phyloP scores from a whole-genome alignment of 306 rosid species.

The Sophora flavescens region DNA sequence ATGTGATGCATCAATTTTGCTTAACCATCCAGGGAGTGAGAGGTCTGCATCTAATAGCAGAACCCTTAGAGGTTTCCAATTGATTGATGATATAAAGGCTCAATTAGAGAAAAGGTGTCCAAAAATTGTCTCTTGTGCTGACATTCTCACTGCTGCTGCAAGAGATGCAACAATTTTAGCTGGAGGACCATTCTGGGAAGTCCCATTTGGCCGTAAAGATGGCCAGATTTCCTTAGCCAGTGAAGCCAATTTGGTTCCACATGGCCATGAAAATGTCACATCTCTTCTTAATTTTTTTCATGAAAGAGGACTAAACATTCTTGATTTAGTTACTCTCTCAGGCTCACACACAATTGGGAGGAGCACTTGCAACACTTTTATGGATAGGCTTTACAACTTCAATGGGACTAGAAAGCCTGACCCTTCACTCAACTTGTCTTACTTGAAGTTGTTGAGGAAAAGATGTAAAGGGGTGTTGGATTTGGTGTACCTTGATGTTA shows the following conservation, averaged over 20 bases:
- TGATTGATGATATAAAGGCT: constrained; percentile 75
- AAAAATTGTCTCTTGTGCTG: constrained; percentile 83
- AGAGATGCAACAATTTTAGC: constrained; percentile 87
- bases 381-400: constrained; percentile 65
- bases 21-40: constrained; percentile 66
- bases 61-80: constrained; percentile 72
- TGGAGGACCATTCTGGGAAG: constrained; percentile 96
- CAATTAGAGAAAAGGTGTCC: constrained; percentile 80
- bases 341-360: constrained; percentile 91
- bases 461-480: constrained; percentile 59
- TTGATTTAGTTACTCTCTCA: constrained; percentile 87
- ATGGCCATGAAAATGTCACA: constrained; percentile 82
- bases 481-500: constrained; percentile 67
- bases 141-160: constrained; percentile 83
- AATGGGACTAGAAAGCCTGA: constrained; percentile 72
- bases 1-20: constrained; percentile 80
- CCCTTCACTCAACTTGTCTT: constrained; percentile 60
- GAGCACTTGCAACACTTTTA: constrained; percentile 61
- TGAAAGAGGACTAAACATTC: constrained; percentile 63
- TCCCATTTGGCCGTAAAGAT: constrained; percentile 80
- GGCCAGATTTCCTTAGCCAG: constrained; percentile 66
- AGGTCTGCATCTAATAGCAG: constrained; percentile 71
- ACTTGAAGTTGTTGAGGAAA: constrained; percentile 59
- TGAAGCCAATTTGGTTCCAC: constrained; percentile 81
- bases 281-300: constrained; percentile 56